These are phyloP conservation scores for Naganishia friedmannii DNA, from an alignment of 768 basidiomycete genomes.

Conservation along the genomic window DNA sequence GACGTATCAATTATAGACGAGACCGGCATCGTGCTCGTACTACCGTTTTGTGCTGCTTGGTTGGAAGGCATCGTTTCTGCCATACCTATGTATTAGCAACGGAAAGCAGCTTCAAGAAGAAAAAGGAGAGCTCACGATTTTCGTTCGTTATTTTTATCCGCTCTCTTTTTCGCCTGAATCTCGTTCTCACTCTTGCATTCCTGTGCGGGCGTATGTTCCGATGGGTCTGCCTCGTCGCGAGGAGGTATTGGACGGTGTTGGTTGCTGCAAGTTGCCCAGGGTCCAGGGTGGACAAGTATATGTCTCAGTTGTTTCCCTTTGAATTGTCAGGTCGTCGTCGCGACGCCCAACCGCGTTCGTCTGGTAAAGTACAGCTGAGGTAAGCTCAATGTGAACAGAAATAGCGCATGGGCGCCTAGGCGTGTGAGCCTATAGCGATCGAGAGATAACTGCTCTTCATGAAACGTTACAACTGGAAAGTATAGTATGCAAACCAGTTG, in stretches of 20 bases:
- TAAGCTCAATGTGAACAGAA: too few species aligned
- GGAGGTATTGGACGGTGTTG: not conserved
- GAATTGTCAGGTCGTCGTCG: not conserved
- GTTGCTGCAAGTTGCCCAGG: not conserved
- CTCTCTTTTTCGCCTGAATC: not conserved
- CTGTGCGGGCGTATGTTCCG: not conserved
- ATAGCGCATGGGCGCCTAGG: too few species aligned
- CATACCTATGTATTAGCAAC: not conserved
- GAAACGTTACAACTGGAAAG: too few species aligned
- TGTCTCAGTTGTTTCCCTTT: not conserved
- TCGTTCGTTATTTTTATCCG: not conserved
- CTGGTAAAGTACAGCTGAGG: too few species aligned
- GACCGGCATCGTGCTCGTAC: not conserved
- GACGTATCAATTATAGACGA: not conserved
- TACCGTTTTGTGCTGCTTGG: not conserved
- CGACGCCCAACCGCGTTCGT: not conserved
- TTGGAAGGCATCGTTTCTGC: not conserved
- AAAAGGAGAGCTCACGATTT: not conserved
- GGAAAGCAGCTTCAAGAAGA: not conserved
- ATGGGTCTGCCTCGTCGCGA: not conserved
- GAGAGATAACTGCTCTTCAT: not conserved
- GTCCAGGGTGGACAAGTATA: not conserved
- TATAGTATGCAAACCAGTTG: too few species aligned
- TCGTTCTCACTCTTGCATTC: not conserved
- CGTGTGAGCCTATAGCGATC: slow-evolving; percentile 2